Conservation (phyloP, 2,329 filamentous ascomycete genomes). For the Arthrocladium fulminans region DNA sequence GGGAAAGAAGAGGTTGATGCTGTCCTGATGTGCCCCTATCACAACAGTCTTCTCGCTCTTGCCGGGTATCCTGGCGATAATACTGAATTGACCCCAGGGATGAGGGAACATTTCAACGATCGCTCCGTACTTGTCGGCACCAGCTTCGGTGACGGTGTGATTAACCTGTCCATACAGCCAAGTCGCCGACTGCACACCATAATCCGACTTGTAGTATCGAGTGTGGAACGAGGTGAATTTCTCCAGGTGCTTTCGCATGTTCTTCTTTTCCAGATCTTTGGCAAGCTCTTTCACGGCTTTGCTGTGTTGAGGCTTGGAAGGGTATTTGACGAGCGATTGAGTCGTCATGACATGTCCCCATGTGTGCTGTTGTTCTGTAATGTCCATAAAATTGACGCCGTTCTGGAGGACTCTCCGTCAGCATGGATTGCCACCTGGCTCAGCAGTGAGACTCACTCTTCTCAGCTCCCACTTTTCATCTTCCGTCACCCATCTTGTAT, state of each 20-base stretch:
- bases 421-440: neutral
- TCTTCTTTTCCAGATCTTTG: conserved; percentile 59
- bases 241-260: conserved; percentile 70
- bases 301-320: conserved; percentile 56
- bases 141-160: conserved; percentile 60
- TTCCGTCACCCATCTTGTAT: conserved; percentile 81
- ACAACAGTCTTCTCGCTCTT: conserved; percentile 75
- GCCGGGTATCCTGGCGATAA: conserved; percentile 87
- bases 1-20: conserved; percentile 85
- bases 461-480: conserved; percentile 90
- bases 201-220: conserved; percentile 50
- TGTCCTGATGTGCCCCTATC: conserved; percentile 88
- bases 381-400: conserved; percentile 87
- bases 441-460: conserved; percentile 48
- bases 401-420: conserved; percentile 45
- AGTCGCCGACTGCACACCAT: conserved; percentile 72
- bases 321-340: conserved; percentile 49
- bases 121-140: conserved; percentile 58
- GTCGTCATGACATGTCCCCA: conserved; percentile 38
- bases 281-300: conserved; percentile 59
- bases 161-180: conserved; percentile 76
- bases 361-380: conserved; percentile 64
- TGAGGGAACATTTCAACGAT: conserved; percentile 68
- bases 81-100: conserved; percentile 78
- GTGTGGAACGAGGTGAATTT: conserved; percentile 54